Base-by-base conservation (phyloP, 2,329 filamentous ascomycete genomes). In the Pseudomassariella vexata region DNA sequence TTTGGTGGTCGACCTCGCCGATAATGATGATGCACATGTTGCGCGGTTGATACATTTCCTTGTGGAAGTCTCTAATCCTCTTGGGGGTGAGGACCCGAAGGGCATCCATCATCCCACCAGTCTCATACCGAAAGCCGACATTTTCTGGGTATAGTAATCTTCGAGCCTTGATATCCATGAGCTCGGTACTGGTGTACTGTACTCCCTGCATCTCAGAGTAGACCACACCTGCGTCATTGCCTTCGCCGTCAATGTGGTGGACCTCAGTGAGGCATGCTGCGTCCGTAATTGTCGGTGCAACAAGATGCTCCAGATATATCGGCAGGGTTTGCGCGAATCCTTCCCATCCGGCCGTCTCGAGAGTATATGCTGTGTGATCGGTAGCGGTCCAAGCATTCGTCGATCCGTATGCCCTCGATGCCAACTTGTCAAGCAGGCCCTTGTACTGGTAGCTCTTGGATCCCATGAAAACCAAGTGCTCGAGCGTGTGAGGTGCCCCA, bases 151-250 rank as follows among this genome's bases (percentile, higher is more conserved):
- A 98, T 21, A 95, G 66, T 26, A 92, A 65, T 3, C 85, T 78
- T 24, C 85, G 81, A 32, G 86, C 82, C 42, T 77, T 75, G 36
- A 95, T 68, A 42, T 95, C 86, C 75, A 96, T 95, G 37, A 96
- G 76, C 55, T 95, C 87, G 6, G 72, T 68, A 44, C 84, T 80
- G 32, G 78, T 81, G 53, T 94, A 94, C 53, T 96, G 85, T 3
- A 95, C 79, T 16, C 82, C 92, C 60, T 98, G 92, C 92, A 98
- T 98, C 61, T 98, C 92, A 0, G 90, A 95, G 60, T 98, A 98
- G 7, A 98, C 92, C 2, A 95, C 89, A 41, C 88, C 92, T 24
- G 92, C 92, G 70, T 98, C 92, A 42, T 96, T 84, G 35, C 92
- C 92, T 45, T 85, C 79, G 11, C 87, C 90, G 53, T 98, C 87